These are phyloP conservation scores for Flaveria floridana DNA, from an alignment of 140 eudicot species.

Conservation along the genomic window DNA sequence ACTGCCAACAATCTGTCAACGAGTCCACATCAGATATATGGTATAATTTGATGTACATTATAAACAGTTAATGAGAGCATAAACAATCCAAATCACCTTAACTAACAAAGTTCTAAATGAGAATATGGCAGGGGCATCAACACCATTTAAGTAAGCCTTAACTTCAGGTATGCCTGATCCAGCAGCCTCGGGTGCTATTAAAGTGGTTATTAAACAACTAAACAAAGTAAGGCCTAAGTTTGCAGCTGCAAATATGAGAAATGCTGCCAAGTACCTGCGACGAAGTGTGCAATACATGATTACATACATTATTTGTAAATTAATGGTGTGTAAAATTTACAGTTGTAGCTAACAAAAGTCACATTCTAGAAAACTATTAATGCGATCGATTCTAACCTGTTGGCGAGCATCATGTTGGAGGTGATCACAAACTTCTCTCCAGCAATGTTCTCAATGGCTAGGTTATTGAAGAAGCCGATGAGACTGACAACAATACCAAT, in stretches of 20 bases:
- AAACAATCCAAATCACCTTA: conserved; percentile 51
- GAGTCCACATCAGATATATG: conserved; percentile 21
- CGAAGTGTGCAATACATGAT: neutral
- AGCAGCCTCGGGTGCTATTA: conserved; percentile 90
- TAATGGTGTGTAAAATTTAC: neutral
- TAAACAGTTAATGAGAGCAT: neutral
- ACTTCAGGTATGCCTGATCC: conserved; percentile 99
- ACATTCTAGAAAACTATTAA: neutral
- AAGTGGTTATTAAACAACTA: conserved; percentile 62
- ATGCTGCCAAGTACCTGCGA: conserved; percentile 63
- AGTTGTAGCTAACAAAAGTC: conserved; percentile 6
- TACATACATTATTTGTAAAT: neutral
- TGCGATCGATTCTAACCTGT: conserved; percentile 40
- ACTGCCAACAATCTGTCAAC: conserved; percentile 77
- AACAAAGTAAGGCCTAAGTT: conserved; percentile 76
- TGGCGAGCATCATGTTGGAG: conserved; percentile 73
- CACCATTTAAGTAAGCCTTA: conserved; percentile 94
- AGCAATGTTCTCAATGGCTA: conserved; percentile 89
- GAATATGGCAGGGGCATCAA: conserved; percentile 87
- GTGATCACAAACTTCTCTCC: conserved; percentile 85
- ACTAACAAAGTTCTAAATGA: conserved; percentile 65
- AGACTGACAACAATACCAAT: conserved; percentile 63
- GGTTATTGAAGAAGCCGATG: conserved; percentile 70
- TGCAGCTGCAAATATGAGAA: conserved; percentile 63
- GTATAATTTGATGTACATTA: conserved; percentile 18